Percentiles rank a stretch among this genome's conserved stretches.
Evolutionary conservation across 2,329 filamentous ascomycete genomes (phyloP).

Genomic region (Sporothrix dimorphospora): DNA sequence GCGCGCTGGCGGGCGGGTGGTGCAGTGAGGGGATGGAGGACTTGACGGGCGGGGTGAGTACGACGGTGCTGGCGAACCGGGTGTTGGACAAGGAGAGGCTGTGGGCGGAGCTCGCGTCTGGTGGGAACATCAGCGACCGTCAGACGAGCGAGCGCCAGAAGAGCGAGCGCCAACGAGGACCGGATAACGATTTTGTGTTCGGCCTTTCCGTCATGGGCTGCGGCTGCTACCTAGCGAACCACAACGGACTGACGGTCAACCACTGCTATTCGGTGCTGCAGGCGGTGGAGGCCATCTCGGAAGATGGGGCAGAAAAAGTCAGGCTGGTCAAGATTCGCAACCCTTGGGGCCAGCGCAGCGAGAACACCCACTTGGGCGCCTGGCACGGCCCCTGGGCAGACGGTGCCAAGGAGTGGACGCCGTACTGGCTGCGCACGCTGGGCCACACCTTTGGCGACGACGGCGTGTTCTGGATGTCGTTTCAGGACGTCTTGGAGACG

Average conservation of each 20-base stretch:
- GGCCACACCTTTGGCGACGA: conserved; percentile 70
- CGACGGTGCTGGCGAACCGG: conserved; percentile 58
- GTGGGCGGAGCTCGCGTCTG: conserved; percentile 64
- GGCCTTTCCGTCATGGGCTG: conserved; percentile 44
- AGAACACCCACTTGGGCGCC: conserved; percentile 50
- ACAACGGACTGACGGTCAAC: conserved; percentile 39
- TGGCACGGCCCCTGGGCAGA: conserved; percentile 76
- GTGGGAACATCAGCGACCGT: too few species aligned
- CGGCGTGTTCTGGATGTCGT: conserved; percentile 57
- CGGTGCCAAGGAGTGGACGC: conserved; percentile 73
- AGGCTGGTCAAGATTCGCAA: conserved; percentile 58
- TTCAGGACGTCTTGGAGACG: conserved; percentile 49
- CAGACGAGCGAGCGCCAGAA: conserved; percentile 38
- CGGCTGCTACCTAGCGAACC: conserved; percentile 14
- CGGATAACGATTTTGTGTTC: conserved; percentile 60
- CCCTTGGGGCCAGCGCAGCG: conserved; percentile 66
- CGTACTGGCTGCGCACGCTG: conserved; percentile 70
- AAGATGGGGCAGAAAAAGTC: conserved; percentile 46
- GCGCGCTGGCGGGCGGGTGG: conserved; percentile 68
- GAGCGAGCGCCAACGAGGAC: background rate
- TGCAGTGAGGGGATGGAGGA: conserved; percentile 57
- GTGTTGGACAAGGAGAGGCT: conserved; percentile 69
- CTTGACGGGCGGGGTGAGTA: conserved; percentile 60
- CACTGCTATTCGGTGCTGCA: conserved; percentile 58
- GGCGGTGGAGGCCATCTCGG: conserved; percentile 49